phyloP scores from a whole-genome alignment of 176 grass and related monocot genomes.

The Pontederia crassipes region DNA sequence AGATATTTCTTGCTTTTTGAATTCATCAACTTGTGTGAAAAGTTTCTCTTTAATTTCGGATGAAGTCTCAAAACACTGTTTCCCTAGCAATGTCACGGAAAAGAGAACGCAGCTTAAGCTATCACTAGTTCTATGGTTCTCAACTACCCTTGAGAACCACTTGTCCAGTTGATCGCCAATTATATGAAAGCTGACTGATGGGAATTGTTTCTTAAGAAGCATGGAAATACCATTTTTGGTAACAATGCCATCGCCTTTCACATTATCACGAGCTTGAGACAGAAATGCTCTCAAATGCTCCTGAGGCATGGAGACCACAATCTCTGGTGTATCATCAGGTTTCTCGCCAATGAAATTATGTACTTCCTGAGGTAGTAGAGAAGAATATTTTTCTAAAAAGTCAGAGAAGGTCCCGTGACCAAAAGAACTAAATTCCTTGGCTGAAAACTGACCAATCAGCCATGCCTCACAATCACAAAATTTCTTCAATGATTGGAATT shows the following conservation, averaged over 20 bases:
- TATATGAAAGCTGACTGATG: conserved; percentile 49
- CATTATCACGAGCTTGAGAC: conserved; percentile 42
- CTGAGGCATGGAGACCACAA: conserved; percentile 42
- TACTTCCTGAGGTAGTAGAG: conserved; percentile 36
- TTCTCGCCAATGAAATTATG: conserved; percentile 37
- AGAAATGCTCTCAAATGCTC: conserved; percentile 58
- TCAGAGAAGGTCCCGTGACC: conserved; percentile 67
- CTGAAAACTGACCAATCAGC: conserved; percentile 47
- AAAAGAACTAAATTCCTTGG: conserved; percentile 63
- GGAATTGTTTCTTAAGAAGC: conserved; percentile 82
- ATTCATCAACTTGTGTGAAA: conserved; percentile 4
- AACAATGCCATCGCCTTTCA: conserved; percentile 29
- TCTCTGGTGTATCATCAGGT: conserved; percentile 23
- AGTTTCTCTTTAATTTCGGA: conserved; percentile 13
- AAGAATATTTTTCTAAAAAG: conserved; percentile 63
- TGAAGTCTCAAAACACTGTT: conserved; percentile 39
- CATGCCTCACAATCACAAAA: conserved; percentile 66
- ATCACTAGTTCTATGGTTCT: conserved; percentile 33
- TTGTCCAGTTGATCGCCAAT: conserved; percentile 28
- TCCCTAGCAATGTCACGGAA: conserved; percentile 69
- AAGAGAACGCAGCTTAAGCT: conserved; percentile 43
- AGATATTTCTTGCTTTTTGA: conserved; percentile 31
- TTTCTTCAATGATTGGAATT: conserved; percentile 31
- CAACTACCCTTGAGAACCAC: conserved; percentile 20
- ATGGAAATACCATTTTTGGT: conserved; percentile 40